These are phyloP conservation scores for Ophiocordyceps camponoti-saundersi DNA, from an alignment of 2,329 filamentous ascomycete genomes.

Conservation along the genomic window DNA sequence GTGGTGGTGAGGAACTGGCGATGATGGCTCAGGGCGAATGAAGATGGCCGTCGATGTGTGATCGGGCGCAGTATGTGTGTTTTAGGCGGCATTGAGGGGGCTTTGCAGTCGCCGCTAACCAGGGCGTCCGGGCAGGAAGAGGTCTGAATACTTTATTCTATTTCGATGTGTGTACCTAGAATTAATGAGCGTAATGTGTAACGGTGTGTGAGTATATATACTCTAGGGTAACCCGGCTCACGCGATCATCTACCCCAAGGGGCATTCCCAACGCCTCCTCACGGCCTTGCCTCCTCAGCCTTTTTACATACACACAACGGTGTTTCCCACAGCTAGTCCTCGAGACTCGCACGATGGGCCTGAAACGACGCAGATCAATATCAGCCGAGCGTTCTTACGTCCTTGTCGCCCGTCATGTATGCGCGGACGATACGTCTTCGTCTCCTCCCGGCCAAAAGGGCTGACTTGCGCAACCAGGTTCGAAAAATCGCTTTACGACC, in stretches of 20 bases:
- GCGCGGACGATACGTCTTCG: not conserved
- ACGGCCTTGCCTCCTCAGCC: not conserved
- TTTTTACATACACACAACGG: not conserved
- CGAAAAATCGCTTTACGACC: conserved; percentile 97
- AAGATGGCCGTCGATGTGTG: not conserved
- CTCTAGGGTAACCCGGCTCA: not conserved
- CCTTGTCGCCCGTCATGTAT: not conserved
- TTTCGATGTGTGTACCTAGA: too few relatives aligned
- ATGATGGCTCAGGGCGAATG: not conserved
- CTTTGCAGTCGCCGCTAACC: too few relatives aligned
- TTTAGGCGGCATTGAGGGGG: too few relatives aligned
- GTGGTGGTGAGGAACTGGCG: not conserved
- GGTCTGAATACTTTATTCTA: too few relatives aligned
- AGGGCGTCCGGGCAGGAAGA: too few relatives aligned
- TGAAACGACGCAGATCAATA: not conserved
- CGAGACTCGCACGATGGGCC: not conserved
- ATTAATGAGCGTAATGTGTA: too few relatives aligned
- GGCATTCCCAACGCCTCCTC: not conserved
- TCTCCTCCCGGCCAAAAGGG: not conserved
- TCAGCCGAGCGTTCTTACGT: not conserved
- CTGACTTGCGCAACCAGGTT: conserved; percentile 45
- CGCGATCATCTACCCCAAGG: not conserved
- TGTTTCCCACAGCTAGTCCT: not conserved
- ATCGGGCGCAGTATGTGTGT: not conserved
- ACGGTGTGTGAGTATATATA: too few relatives aligned